Percentiles rank a stretch among this genome's conserved stretches.
These are phyloP conservation scores for Graphilbum fragrans DNA, from an alignment of 2,329 filamentous ascomycete species.

Conservation along the genomic window DNA sequence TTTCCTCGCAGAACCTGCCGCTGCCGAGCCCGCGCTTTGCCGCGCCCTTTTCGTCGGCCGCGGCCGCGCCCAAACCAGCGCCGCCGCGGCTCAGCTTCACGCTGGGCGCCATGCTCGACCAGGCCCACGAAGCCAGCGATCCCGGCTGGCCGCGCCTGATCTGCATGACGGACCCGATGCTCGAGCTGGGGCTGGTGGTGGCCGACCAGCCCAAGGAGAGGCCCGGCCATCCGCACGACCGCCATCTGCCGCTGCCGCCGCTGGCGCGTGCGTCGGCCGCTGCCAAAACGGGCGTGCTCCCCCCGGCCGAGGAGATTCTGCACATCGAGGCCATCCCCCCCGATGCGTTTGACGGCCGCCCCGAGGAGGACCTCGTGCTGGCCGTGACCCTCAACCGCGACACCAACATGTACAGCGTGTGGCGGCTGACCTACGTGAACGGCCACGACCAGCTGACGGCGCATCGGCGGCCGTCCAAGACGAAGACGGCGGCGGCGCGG, in stretches of 20 bases:
- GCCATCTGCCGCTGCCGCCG: too few species aligned
- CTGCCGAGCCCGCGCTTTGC: not conserved
- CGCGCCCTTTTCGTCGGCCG: not conserved
- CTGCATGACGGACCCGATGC: slow-evolving; percentile 72
- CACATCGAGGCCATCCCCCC: slow-evolving; percentile 55
- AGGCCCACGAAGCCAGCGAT: slow-evolving; percentile 36
- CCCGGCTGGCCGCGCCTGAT: slow-evolving; percentile 65
- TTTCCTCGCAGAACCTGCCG: slow-evolving; percentile 53
- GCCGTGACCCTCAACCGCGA: slow-evolving; percentile 73
- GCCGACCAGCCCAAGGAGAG: slow-evolving; percentile 34
- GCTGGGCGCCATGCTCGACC: slow-evolving; percentile 46
- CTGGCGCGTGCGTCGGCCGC: not conserved
- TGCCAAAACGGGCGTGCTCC: not conserved
- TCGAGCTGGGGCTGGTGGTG: slow-evolving; percentile 76
- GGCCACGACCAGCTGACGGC: slow-evolving; percentile 47
- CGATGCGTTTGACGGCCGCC: slow-evolving; percentile 34
- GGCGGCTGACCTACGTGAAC: slow-evolving; percentile 68
- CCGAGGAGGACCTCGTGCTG: slow-evolving; percentile 47
- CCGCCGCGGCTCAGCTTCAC: slow-evolving; percentile 37
- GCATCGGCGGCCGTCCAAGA: slow-evolving; percentile 31
- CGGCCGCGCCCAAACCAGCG: not conserved
- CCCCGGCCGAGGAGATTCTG: slow-evolving; percentile 64
- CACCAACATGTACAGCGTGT: slow-evolving; percentile 67
- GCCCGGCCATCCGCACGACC: too few species aligned
- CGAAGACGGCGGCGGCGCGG: slow-evolving; percentile 32